Evolutionary conservation across 2,329 filamentous ascomycete species (phyloP).

Genomic region (Colletotrichum sp.): DNA sequence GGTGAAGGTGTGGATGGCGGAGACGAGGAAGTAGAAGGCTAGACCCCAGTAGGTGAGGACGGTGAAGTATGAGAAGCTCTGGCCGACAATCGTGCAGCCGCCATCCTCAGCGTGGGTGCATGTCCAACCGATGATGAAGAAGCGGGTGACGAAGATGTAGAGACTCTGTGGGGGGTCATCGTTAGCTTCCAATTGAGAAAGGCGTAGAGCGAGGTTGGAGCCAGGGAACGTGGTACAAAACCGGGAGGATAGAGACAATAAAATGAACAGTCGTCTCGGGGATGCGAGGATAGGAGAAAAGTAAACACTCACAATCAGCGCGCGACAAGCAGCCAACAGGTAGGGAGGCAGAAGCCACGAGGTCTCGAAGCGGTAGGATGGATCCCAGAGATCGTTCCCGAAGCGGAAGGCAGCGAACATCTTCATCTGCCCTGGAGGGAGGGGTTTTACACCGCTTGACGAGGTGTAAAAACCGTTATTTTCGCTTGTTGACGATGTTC

Average conservation of each 20-base stretch:
- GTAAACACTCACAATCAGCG: slow-evolving; percentile 50
- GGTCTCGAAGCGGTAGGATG: slow-evolving; percentile 73
- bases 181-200: not conserved
- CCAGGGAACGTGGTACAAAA: not conserved
- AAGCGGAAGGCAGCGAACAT: slow-evolving; percentile 39
- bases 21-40: slow-evolving; percentile 76
- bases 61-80: slow-evolving; percentile 83
- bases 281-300: not conserved
- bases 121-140: slow-evolving; percentile 72
- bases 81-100: slow-evolving; percentile 50
- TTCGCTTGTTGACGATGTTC: slow-evolving; percentile 8
- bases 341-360: slow-evolving; percentile 80
- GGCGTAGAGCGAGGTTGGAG: not conserved
- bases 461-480: not conserved
- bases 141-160: slow-evolving; percentile 73
- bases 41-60: slow-evolving; percentile 82
- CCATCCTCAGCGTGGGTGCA: slow-evolving; percentile 51
- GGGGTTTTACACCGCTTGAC: not conserved
- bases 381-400: slow-evolving; percentile 52
- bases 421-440: slow-evolving; percentile 1
- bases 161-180: slow-evolving; percentile 44
- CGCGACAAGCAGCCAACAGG: slow-evolving; percentile 62
- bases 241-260: not conserved
- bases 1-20: slow-evolving; percentile 70
- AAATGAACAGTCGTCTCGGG: not conserved